Percentiles rank a stretch among this genome's conserved stretches.
phyloP scores from a whole-genome alignment of 1,284 basidiomycete species.

The Tilletia horrida region DNA sequence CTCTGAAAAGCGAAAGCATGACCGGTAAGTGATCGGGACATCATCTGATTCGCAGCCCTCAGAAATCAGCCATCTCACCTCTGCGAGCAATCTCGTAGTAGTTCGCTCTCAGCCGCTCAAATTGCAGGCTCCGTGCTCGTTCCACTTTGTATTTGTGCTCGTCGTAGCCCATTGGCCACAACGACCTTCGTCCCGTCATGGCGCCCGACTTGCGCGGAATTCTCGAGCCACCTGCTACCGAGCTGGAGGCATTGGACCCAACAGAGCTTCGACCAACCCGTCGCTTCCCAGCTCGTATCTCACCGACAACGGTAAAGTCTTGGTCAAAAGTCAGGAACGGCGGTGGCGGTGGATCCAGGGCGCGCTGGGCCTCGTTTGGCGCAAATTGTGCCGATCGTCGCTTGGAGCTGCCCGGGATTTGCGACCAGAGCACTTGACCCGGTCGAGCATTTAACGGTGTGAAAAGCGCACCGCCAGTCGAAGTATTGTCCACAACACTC shows the following conservation, averaged over 20 bases:
- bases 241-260: background rate
- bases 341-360: too few species aligned
- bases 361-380: too few species aligned
- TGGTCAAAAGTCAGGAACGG: too few species aligned
- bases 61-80: background rate
- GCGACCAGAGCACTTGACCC: too few species aligned
- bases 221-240: background rate
- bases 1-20: background rate
- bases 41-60: background rate
- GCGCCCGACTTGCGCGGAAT: conserved; percentile 1
- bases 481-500: too few species aligned
- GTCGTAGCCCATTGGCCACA: background rate
- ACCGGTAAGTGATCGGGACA: background rate
- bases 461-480: too few species aligned
- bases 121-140: background rate
- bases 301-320: too few species aligned
- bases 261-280: background rate
- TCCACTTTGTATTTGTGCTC: background rate
- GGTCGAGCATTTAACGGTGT: too few species aligned
- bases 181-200: background rate
- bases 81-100: background rate
- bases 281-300: background rate
- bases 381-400: too few species aligned
- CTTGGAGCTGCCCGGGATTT: too few species aligned
- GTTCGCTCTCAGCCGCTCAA: background rate